Evolutionary conservation across 305 asterid species (phyloP), one percentile per base, ranked within the genome.

Genomic region (Plantago coronopus): DNA sequence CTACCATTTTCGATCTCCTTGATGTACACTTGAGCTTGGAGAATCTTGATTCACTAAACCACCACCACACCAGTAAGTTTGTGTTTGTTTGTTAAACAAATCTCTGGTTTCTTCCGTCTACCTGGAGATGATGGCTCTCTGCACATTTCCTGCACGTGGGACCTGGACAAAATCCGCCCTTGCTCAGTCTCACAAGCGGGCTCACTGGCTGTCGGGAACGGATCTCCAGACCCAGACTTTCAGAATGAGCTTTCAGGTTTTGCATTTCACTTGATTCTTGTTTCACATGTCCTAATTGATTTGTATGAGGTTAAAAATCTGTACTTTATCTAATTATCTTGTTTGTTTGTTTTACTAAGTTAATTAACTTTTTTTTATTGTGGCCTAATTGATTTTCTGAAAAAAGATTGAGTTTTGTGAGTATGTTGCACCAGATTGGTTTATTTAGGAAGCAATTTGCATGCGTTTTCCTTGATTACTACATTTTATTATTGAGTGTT

Each of bases 141-240:
- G 88, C 69, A 61, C 89, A 67, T 79, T 74, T 72, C 74, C 84
- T 47, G 72, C 80, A 40, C 77, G 85, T 70, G 94, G 84, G 81
- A 76, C 63, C 61, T 71, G 82, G 71, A 69, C 77, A 81, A 79
- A 68, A 61, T 72, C 77, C 20, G 40, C 61, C 23, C 72, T 47
- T 62, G 74, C 79, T 48, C 89, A 82, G 70, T 58, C 74, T 57
- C 70, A 68, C n/a, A 86, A 66, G 67, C 76, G 60, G 2, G 40
- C 81, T 48, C 82, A 68, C 7, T 82, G 80, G 84, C 67, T 84
- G 29, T 18, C 56, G 65, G 91, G 85, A 40, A 54, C 71, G 55
- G 88, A 83, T 84, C 85, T 79, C 72, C 83, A 65, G 18, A 40
- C 56, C 61, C 79, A 66, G 42, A 59, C 65, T 67, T 74, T 57